These are phyloP conservation scores for Nicotiana rustica DNA, from an alignment of 305 asterid genomes.

Conservation along the genomic window DNA sequence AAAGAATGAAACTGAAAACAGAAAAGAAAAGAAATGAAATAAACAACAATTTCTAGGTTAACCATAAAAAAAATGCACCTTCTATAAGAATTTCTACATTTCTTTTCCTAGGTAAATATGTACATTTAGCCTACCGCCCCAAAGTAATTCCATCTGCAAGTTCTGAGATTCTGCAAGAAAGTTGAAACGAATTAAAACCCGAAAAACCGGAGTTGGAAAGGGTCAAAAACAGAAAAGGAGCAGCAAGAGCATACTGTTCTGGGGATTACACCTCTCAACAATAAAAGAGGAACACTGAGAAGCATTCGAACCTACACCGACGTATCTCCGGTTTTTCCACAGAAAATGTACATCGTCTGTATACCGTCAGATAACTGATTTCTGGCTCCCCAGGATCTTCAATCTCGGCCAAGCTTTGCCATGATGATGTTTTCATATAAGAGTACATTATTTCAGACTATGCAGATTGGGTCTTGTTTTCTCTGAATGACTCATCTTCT, in stretches of 20 bases:
- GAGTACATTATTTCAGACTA: neutral
- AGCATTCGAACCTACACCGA: constrained; percentile 26
- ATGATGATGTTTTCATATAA: neutral
- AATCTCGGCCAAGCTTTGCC: neutral
- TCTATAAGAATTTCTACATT: constrained; percentile 1
- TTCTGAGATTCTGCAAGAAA: constrained; percentile 41
- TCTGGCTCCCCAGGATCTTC: neutral
- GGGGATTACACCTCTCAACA: constrained; percentile 16
- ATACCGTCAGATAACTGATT: constrained; percentile 21
- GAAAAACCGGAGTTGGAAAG: constrained; percentile 11
- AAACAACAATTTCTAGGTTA: neutral
- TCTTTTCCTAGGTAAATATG: constrained; percentile 41
- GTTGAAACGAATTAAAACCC: constrained; percentile 20
- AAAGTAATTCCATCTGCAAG: constrained; percentile 26
- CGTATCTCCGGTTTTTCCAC: constrained; percentile 23
- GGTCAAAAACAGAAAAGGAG: neutral
- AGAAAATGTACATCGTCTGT: constrained; percentile 24
- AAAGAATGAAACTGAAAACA: neutral
- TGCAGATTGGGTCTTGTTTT: constrained; percentile 45
- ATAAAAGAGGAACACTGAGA: neutral
- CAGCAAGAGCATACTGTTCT: neutral
- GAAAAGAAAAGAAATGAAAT: neutral
- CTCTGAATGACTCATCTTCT: constrained; percentile 51
- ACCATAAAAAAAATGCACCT: neutral
- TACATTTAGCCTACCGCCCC: constrained; percentile 40